Base-by-base conservation (phyloP, 495 filamentous ascomycete species). In the Podospora pseudocomata region DNA sequence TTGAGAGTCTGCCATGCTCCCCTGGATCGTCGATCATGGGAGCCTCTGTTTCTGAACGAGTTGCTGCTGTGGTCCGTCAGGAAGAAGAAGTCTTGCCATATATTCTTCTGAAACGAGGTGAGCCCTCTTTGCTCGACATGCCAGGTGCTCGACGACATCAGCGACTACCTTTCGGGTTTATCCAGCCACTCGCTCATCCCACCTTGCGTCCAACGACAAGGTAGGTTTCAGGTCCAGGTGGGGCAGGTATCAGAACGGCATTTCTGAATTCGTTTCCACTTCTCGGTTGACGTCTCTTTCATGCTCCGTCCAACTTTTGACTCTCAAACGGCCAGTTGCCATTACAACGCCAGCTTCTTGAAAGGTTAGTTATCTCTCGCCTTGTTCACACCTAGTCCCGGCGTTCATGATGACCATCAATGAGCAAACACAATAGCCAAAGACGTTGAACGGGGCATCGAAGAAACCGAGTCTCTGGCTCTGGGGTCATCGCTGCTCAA, bases 401-500 rank as follows among this genome's bases (percentile, higher is more conserved):
- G 27, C 30, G 60, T 79, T 73, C 64, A 70, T 83, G 81, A 84
- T 82, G 82, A 83, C 72, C 68, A 74, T 64, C 60, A 71, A 79
- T 78, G 80, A 80, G 77, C 78, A 77, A 71, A 65, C 65, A 56
- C 44, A 75, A 32, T 60, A 68, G 23, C 81, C 79, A 75, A 74
- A 83, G 81, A 81, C 78, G 55, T 63, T 71, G 73, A 79, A 77
- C 70, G 68, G 61, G 53, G 71, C 65, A 55, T 72, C 58, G 74
- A 76, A 76, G 81, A 83, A 84, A 75, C 82, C 82, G 80, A 77
- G 77, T 59, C 65, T 30, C 39, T 58, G 53, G 28, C 77, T 78
- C 73, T 77, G 82, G 82, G 80, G 80, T 78, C 84, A 85, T 80
- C 81, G 77, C 68, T 80, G 77, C 71, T 79, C 78, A 74, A 74